Evolutionary conservation across 495 filamentous ascomycete species (phyloP), one percentile per base, ranked within the genome.

Genomic region (Penicillium samsonianum): DNA sequence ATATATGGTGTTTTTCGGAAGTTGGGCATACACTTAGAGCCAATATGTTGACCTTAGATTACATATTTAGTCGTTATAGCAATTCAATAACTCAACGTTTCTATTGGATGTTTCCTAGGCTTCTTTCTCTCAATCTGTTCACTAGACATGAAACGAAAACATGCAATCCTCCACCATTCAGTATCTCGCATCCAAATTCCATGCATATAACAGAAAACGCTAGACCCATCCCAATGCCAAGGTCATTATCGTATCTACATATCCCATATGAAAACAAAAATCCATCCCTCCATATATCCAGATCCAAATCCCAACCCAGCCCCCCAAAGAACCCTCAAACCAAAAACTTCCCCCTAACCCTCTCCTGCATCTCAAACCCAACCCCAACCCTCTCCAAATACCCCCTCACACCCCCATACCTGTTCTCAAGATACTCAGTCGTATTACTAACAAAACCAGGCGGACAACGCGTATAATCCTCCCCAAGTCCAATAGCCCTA

Each of bases 401-500:
- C n/a, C 62, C 70, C 37, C 78, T 68, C 7, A 89, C 72, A 0
- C 87, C 83, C 0, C 86, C 86, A 71, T 88, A 88, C 53, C 67
- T 75, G 14, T 65, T 55, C 2, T 80, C 62, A 20, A 94, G 59
- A 65, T 86, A 81, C 12, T 38, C 51, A 8, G 67, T 64, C 1
- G 89, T 74, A 42, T 69, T 67, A 20, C 57, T 42, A 9, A 87
- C 82, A 62, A 90, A 84, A 3, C 78, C 79, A 0, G 61, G 64
- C 5, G 87, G 80, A 65, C 85, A 86, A 26, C 75, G 76, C 4
- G 82, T 86, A 78, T 90, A 96, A 1, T 84, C 82, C 42, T 86
- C 83, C 1, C 81, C 73, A 22, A 96, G 68, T 0, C 90, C 89
- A 48, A 93, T 79, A 23, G 78, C 74, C 10, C 74, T 61, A 53